Evolutionary conservation across 352 stramenopile species (phyloP).

Genomic region (Elongisporangium prolatum): DNA sequence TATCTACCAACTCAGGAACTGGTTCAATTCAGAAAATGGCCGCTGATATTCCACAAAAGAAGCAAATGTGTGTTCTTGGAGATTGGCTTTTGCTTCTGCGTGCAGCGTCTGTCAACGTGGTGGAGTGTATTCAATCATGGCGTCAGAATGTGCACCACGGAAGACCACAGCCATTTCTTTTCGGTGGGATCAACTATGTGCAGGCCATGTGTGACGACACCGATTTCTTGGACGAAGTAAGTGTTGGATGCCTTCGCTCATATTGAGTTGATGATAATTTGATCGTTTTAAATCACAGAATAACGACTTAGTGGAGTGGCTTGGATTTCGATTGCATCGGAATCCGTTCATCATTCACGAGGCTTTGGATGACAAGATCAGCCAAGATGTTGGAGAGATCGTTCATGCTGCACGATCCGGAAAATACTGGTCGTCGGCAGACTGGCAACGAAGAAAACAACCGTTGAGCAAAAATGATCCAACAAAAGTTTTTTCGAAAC

Average conservation of each 20-base stretch:
- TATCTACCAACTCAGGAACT: no score
- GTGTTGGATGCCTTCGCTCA: no score
- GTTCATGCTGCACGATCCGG: constrained; percentile 17
- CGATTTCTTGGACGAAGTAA: constrained; percentile 42
- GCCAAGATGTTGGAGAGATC: constrained; percentile 4
- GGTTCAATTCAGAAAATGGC: no score
- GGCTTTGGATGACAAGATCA: constrained; percentile 25
- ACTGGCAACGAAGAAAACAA: constrained; percentile 11
- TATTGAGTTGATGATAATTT: not conserved
- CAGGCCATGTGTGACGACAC: constrained; percentile 47
- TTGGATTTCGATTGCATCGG: constrained; percentile 42
- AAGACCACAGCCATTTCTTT: constrained; percentile 28
- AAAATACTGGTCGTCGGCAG: constrained; percentile 23
- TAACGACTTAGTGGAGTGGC: constrained; percentile 36
- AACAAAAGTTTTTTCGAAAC: not conserved
- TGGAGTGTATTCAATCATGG: constrained; percentile 44
- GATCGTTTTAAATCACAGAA: not conserved
- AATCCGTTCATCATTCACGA: constrained; percentile 50
- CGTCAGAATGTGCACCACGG: constrained; percentile 27
- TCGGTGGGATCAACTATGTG: constrained; percentile 44
- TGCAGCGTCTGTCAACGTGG: constrained; percentile 48
- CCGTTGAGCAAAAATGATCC: not conserved
- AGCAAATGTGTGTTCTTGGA: constrained; percentile 51
- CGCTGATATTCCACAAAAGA: constrained; percentile 19
- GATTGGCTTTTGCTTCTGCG: constrained; percentile 49